Evolutionary conservation across 106 monocot genomes (phyloP).

Genomic region (Dendrobium nobile): DNA sequence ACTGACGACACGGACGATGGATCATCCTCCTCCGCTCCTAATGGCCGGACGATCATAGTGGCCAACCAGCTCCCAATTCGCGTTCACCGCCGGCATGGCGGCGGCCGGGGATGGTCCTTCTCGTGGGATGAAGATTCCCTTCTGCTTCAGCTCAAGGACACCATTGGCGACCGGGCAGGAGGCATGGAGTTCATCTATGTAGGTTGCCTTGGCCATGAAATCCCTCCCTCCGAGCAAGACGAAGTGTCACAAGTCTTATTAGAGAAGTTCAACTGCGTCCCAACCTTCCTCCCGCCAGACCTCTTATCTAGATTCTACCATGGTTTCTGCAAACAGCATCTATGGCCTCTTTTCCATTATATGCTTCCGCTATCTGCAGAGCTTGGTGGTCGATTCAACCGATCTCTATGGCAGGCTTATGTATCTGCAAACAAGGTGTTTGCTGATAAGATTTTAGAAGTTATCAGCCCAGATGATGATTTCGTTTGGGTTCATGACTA

Average conservation of each 20-base stretch:
- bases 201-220: slow-evolving; percentile 58
- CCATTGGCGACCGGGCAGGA: slow-evolving; percentile 16
- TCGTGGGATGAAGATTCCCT: slow-evolving; percentile 55
- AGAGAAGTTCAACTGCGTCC: slow-evolving; percentile 54
- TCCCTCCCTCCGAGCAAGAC: slow-evolving; percentile 49
- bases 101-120: slow-evolving; percentile 28
- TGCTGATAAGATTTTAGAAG: slow-evolving; percentile 61
- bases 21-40: slow-evolving; percentile 25
- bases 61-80: slow-evolving; percentile 68
- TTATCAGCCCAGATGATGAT: slow-evolving; percentile 61
- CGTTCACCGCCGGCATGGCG: slow-evolving; percentile 16
- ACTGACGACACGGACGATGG: slow-evolving; percentile 18
- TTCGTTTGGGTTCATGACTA: slow-evolving; percentile 79
- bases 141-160: slow-evolving; percentile 49
- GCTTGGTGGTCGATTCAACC: slow-evolving; percentile 54
- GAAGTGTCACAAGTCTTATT: slow-evolving; percentile 38
- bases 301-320: slow-evolving; percentile 46
- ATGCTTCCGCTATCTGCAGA: slow-evolving; percentile 69
- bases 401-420: slow-evolving; percentile 55
- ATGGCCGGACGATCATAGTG: slow-evolving; percentile 50
- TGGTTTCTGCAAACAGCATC: slow-evolving; percentile 74
- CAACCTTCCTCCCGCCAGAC: slow-evolving; percentile 48
- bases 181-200: slow-evolving; percentile 59
- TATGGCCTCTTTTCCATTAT: slow-evolving; percentile 80
- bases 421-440: slow-evolving; percentile 73